Evolutionary conservation across 192 early-diverging fungal species (phyloP).

Genomic region (Phlyctochytrium arcticum): DNA sequence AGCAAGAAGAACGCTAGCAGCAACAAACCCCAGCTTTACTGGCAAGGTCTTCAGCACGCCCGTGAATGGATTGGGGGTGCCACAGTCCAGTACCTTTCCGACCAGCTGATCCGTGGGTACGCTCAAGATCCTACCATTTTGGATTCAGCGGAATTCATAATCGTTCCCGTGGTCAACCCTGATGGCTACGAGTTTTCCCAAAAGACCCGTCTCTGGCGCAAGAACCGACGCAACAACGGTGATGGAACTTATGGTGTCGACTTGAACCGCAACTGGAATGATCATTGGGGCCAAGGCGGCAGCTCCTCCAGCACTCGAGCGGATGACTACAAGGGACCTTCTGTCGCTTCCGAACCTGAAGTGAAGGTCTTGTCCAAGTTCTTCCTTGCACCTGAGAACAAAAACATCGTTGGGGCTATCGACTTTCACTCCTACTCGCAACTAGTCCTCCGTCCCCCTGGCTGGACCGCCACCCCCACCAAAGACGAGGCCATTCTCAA

Average conservation of each 20-base stretch:
- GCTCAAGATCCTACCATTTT: constrained; percentile 29
- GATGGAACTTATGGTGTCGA: constrained; percentile 30
- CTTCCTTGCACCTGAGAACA: constrained; percentile 37
- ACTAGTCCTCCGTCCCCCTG: constrained; percentile 54
- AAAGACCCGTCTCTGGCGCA: constrained; percentile 50
- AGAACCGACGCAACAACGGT: constrained; percentile 44
- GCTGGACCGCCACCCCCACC: constrained; percentile 40
- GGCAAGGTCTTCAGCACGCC: constrained; percentile 47
- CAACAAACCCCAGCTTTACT: constrained; percentile 37
- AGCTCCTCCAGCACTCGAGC: constrained; percentile 43
- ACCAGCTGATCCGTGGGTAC: constrained; percentile 38
- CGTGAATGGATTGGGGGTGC: constrained; percentile 56
- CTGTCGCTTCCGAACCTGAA: constrained; percentile 47
- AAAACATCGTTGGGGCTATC: constrained; percentile 51
- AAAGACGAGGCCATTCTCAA: constrained; percentile 39
- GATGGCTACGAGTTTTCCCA: constrained; percentile 55
- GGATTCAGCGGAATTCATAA: constrained; percentile 44
- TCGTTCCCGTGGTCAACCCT: constrained; percentile 56
- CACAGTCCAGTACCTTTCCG: constrained; percentile 45
- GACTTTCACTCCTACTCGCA: constrained; percentile 54
- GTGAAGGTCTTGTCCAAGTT: constrained; percentile 45
- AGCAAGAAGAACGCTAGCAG: constrained; percentile 20
- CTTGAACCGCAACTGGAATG: constrained; percentile 52
- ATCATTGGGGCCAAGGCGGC: constrained; percentile 55
- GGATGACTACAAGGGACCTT: constrained; percentile 49